Evolutionary conservation across 2,329 filamentous ascomycete species (phyloP), one percentile per base, ranked within the genome.

Genomic region (Penicillium sp.): DNA sequence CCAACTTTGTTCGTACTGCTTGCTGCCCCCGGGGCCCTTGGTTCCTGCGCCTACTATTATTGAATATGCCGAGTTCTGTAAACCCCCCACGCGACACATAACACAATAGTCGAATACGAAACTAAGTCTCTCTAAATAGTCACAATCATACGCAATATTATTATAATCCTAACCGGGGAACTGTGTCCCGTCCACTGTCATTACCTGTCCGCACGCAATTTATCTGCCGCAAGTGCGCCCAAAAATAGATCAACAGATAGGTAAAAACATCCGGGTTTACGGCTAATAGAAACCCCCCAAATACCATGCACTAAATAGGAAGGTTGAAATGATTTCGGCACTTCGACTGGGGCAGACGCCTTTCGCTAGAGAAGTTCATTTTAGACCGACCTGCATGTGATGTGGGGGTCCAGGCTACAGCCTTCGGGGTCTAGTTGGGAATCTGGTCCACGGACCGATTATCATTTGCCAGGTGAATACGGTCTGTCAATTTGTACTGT

Each of bases 131-230:
- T 31, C 15, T 31, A 31, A 31, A 31, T 31, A 31, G 29, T 14
- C 14, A 31, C 12, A 6, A 29, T 29, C 6, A 31, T 6, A 15
- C 29, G 11, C 27, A 29, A 31, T n/a, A n/a, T n/a, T n/a, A n/a
- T 26, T 12, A 5, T 8, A 45, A 45, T 27, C 43, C 45, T 18
- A 31, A 18, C 29, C 45, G 45, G 45, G 23, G 9, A 12, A 25
- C 27, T 33, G 12, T 37, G 14, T 35, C 45, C 45, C 45, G 29
- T 33, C 12, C 11, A 31, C 11, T 5, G 29, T 15, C 9, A 47
- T 47, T 29, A 37, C 20, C 33, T 35, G 29, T 20, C n/a, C 44
- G 12, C 2, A 60, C 56, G 64, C 61, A 56, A 55, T 65, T 53
- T n/a, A 29, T 49, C 47, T 45, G 47, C 22, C 23, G 11, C 18